phyloP scores from a whole-genome alignment of 2,329 filamentous ascomycete genomes.

The Aspergillus melleus region DNA sequence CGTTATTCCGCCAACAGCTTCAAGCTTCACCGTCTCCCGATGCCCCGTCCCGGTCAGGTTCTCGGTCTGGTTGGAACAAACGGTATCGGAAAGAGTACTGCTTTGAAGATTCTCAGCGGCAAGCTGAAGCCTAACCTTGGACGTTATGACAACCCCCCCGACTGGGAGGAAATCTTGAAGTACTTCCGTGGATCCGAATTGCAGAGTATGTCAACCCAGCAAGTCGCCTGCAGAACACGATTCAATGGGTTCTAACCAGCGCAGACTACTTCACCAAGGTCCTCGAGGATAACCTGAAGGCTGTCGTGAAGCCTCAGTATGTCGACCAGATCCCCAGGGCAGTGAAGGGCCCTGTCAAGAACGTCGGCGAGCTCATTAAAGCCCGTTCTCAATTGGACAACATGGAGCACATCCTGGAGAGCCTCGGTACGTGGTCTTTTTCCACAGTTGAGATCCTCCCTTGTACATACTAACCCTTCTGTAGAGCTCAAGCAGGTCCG shows the following conservation, averaged over 20 bases:
- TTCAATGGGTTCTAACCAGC: slow-evolving; percentile 17
- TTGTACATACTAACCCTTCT: slow-evolving; percentile 16
- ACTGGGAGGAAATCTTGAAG: slow-evolving; percentile 99
- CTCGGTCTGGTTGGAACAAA: slow-evolving; percentile 97
- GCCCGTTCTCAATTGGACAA: slow-evolving; percentile 76
- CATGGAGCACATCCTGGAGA: slow-evolving; percentile 75
- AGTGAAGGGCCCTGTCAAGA: slow-evolving; percentile 77
- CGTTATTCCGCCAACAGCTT: slow-evolving; percentile 99
- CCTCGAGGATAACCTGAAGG: slow-evolving; percentile 93
- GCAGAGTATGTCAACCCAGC: slow-evolving; percentile 69
- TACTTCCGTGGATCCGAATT: slow-evolving; percentile 97
- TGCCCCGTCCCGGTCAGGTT: slow-evolving; percentile 92
- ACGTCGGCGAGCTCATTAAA: slow-evolving; percentile 76
- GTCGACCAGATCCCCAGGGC: slow-evolving; percentile 97
- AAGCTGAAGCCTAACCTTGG: slow-evolving; percentile 98
- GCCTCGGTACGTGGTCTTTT: slow-evolving; percentile 55
- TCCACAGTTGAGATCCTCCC: not conserved
- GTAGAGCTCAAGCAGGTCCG: slow-evolving; percentile 82
- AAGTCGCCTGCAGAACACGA: not conserved
- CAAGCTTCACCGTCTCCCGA: slow-evolving; percentile 96
- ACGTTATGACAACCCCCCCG: slow-evolving; percentile 90
- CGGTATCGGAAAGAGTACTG: slow-evolving; percentile 99
- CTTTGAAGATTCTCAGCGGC: slow-evolving; percentile 95
- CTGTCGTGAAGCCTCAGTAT: slow-evolving; percentile 98
- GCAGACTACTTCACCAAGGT: slow-evolving; percentile 98